These are phyloP conservation scores for Phoma sp. DNA, from an alignment of 2,329 filamentous ascomycete genomes.

Conservation along the genomic window DNA sequence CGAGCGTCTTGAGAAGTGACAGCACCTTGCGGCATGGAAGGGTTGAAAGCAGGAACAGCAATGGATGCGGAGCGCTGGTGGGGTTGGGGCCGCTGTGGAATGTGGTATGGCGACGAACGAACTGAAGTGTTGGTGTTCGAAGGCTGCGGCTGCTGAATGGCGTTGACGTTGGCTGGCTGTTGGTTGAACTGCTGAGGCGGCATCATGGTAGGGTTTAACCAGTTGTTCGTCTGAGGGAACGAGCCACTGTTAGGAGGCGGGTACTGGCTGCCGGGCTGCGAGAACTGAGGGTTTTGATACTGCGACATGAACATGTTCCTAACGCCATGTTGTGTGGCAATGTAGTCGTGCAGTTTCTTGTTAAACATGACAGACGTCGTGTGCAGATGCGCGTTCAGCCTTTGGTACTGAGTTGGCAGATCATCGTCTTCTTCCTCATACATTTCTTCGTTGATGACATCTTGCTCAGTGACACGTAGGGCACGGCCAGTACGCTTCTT, in stretches of 20 bases:
- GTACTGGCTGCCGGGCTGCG: slow-evolving; percentile 25
- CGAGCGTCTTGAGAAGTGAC: slow-evolving; percentile 38
- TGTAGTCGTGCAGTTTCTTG: slow-evolving; percentile 64
- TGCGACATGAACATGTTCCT: slow-evolving; percentile 52
- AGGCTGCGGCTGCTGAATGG: slow-evolving; percentile 23
- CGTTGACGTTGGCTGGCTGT: slow-evolving; percentile 30
- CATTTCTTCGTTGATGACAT: slow-evolving; percentile 91
- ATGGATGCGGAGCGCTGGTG: slow-evolving; percentile 56
- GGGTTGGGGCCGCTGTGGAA: slow-evolving; percentile 48
- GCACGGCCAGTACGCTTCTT: slow-evolving; percentile 83
- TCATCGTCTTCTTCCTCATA: slow-evolving; percentile 95
- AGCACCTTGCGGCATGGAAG: slow-evolving; percentile 26
- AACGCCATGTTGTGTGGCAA: slow-evolving; percentile 65
- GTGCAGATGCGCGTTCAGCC: slow-evolving; percentile 67
- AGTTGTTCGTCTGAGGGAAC: slow-evolving; percentile 31
- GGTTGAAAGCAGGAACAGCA: slow-evolving; percentile 49
- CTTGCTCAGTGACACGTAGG: slow-evolving; percentile 81
- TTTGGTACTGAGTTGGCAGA: slow-evolving; percentile 69
- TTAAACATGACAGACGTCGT: slow-evolving; percentile 68
- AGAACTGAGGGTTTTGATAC: slow-evolving; percentile 30
- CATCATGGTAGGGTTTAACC: slow-evolving; percentile 42
- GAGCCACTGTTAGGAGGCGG: slow-evolving; percentile 29
- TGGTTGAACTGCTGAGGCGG: slow-evolving; percentile 43
- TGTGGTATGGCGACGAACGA: slow-evolving; percentile 54
- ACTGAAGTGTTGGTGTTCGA: slow-evolving; percentile 39